Evolutionary conservation across 768 basidiomycete genomes (phyloP), one percentile per base, ranked within the genome.

Genomic region (Termitomyces heimii): DNA sequence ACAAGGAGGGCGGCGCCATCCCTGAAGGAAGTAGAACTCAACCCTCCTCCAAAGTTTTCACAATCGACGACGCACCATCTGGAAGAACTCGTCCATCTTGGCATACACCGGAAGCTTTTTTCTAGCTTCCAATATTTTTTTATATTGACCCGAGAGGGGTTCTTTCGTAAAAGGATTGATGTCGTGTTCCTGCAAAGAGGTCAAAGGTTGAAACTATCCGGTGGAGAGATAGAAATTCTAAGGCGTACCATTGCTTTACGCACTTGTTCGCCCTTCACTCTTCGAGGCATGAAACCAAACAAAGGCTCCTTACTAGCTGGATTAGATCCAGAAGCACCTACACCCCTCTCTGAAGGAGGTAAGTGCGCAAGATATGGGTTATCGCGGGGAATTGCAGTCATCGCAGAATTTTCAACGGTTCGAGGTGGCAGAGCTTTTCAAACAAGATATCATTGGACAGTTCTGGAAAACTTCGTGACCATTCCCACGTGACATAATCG

Each of bases 51-150:
- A 56, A 67, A 61, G 63, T 53, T 61, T 55, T 62, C 58, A 47
- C 57, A 66, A 52, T 54, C 37, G 53, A 59, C 44, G 31, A 80
- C 91, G 74, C 73, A 92, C 92, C 75, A 95, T 88, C 63, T 88
- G 80, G 66, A 87, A 83, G 70, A 99, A 98, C 46, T 95, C 91
- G 56, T 87, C 81, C 94, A 98, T 96, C 72, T 96, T 92, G 2
- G 85, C 73, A 64, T 81, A 97, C 0, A 99, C 95, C 0, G 97
- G 96, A 22, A 99, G 77, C 67, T 91, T 90, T 76, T 87, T 93
- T 56, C 97, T 84, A 12, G 79, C 72, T 65, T 87, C 86, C 24
- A 98, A 70, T 56, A 98, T 95, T 74, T 90, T 93, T 71, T 76
- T 84, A 77, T 97, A 98, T 60, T 87, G 82, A 3, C 81, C 67